Evolutionary conservation across 1,139 yeast species (phyloP).

Genomic region (Saccharomyces hybrid): DNA sequence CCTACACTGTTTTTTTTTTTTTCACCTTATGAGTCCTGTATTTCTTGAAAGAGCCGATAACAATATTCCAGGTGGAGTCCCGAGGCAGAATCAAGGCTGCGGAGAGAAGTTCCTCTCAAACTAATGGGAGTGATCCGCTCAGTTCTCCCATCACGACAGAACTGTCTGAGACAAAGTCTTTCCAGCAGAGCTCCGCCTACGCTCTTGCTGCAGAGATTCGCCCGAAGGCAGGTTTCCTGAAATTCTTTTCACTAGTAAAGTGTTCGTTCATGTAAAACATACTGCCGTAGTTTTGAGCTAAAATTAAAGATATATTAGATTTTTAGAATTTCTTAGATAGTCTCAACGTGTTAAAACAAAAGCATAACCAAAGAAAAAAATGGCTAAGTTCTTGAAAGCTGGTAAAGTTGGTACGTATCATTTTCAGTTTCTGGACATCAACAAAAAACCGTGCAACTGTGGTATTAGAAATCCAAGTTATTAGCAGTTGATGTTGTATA

Average conservation of each 20-base stretch:
- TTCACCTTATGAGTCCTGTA: background rate
- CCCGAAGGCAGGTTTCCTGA: background rate
- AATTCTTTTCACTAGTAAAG: background rate
- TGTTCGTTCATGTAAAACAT: background rate
- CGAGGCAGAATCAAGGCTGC: background rate
- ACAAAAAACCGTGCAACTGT: background rate
- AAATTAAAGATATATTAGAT: background rate
- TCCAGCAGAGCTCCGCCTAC: background rate
- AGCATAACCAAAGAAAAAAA: constrained; percentile 38
- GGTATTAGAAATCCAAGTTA: background rate
- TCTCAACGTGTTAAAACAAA: constrained; percentile 11
- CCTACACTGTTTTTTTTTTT: background rate
- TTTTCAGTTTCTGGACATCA: background rate
- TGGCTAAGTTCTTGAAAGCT: constrained; percentile 98
- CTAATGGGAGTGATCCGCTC: background rate
- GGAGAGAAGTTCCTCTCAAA: background rate
- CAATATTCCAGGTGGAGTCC: background rate
- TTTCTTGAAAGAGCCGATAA: background rate
- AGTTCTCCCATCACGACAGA: background rate
- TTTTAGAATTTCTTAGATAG: background rate
- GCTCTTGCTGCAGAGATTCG: background rate
- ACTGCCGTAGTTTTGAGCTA: background rate
- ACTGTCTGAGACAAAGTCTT: background rate
- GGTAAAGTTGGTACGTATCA: constrained; percentile 74
- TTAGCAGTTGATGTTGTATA: background rate